Percentiles rank a stretch among this genome's conserved stretches.
These are phyloP conservation scores for Myriosclerotinia duriaeana DNA, from an alignment of 2,329 filamentous ascomycete genomes.

Conservation along the genomic window DNA sequence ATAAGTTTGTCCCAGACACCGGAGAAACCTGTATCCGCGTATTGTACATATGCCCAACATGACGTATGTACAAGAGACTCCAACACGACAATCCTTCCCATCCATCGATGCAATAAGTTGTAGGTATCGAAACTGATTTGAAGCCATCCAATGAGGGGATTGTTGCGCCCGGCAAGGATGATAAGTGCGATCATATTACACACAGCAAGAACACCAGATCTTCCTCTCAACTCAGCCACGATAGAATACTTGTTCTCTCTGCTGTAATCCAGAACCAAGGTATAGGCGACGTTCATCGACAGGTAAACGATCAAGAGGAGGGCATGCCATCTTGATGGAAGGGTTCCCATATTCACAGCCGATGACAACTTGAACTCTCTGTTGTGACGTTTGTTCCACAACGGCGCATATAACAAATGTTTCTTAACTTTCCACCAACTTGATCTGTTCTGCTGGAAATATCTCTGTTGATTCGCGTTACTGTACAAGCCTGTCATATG, in stretches of 20 bases:
- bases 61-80: constrained; percentile 70
- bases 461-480: constrained; percentile 53
- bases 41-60: constrained; percentile 72
- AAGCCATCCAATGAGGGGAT: constrained; percentile 78
- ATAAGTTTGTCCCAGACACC: constrained; percentile 56
- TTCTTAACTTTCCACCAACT: constrained; percentile 62
- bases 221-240: constrained; percentile 78
- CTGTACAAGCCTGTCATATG: constrained; percentile 59
- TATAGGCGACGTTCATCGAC: constrained; percentile 61
- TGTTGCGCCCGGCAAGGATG: constrained; percentile 87
- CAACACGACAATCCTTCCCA: constrained; percentile 69
- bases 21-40: constrained; percentile 61
- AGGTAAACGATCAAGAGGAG: constrained; percentile 58
- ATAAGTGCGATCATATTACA: constrained; percentile 92
- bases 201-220: constrained; percentile 78
- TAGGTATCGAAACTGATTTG: constrained; percentile 94
- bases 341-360: constrained; percentile 60
- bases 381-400: constrained; percentile 66
- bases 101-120: constrained; percentile 85
- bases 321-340: constrained; percentile 64
- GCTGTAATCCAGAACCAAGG: constrained; percentile 61
- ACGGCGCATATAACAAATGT: constrained; percentile 61
- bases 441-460: constrained; percentile 59
- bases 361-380: constrained; percentile 62
- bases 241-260: constrained; percentile 60